A percentile compares a stretch with the other conserved stretches of the same genome.
These are phyloP conservation scores for Nidula microcarpa DNA, from an alignment of 768 basidiomycete species.

Conservation along the genomic window DNA sequence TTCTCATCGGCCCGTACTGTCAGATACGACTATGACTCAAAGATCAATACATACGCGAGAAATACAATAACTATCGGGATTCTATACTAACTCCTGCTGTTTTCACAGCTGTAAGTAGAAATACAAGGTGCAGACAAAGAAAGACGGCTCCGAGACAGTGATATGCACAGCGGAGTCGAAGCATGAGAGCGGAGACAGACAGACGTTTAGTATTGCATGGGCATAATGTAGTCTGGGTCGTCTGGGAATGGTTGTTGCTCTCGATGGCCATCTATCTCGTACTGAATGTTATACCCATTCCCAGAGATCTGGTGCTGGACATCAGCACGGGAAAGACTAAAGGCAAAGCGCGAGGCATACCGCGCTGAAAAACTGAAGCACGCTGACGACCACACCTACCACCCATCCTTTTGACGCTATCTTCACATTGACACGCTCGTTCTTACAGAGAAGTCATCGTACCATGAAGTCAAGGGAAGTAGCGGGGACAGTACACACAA, in stretches of 20 bases:
- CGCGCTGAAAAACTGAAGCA: neutral
- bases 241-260: neutral
- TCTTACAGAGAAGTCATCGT: neutral
- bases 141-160: no score
- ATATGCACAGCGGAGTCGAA: neutral
- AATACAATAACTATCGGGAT: no score
- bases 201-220: neutral
- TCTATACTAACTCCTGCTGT: no score
- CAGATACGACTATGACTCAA: no score
- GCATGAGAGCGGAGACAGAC: neutral
- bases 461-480: no score
- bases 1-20: no score
- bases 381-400: neutral
- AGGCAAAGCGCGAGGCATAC: neutral
- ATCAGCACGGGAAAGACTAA: no score
- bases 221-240: neutral
- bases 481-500: neutral
- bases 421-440: neutral
- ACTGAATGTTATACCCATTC: neutral
- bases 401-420: neutral
- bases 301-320: neutral
- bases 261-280: neutral
- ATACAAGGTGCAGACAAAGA: no score
- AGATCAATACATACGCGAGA: no score
- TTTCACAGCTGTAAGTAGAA: no score